Evolutionary conservation across 2,329 filamentous ascomycete species (phyloP).

Genomic region (Scleromitrula shiraiana): DNA sequence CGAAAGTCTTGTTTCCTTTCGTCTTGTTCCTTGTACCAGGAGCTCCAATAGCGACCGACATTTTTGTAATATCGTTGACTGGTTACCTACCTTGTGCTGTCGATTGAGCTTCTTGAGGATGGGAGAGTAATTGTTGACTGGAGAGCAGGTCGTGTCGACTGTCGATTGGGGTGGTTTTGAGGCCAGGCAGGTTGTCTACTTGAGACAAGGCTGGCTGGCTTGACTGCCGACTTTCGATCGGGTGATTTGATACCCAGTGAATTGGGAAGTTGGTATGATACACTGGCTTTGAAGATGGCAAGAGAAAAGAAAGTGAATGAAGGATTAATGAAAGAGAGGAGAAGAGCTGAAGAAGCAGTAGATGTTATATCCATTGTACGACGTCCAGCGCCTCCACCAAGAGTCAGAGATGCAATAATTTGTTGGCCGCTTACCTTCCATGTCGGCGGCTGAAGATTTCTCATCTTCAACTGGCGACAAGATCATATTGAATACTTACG

Average conservation of each 20-base stretch:
- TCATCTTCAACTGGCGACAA: background rate
- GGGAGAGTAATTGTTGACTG: too few species aligned
- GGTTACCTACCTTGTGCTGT: too few species aligned
- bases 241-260: background rate
- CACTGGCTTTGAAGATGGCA: background rate
- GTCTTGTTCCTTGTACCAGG: background rate
- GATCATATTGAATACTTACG: background rate
- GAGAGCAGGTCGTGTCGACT: too few species aligned
- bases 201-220: too few species aligned
- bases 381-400: background rate
- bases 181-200: too few species aligned
- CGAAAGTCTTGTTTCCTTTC: background rate
- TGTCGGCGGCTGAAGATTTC: constrained; percentile 5
- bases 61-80: too few species aligned
- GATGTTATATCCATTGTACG: background rate
- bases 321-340: too few species aligned
- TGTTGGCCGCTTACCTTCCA: constrained; percentile 5
- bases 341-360: background rate
- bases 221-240: too few species aligned
- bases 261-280: background rate
- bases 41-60: background rate
- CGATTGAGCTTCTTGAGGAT: too few species aligned
- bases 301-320: too few species aligned
- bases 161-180: too few species aligned
- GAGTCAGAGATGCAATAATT: background rate